Evolutionary conservation across 192 early-diverging fungal genomes (phyloP), one percentile per base, ranked within the genome.

Genomic region (Polychytrium aggregatum): DNA sequence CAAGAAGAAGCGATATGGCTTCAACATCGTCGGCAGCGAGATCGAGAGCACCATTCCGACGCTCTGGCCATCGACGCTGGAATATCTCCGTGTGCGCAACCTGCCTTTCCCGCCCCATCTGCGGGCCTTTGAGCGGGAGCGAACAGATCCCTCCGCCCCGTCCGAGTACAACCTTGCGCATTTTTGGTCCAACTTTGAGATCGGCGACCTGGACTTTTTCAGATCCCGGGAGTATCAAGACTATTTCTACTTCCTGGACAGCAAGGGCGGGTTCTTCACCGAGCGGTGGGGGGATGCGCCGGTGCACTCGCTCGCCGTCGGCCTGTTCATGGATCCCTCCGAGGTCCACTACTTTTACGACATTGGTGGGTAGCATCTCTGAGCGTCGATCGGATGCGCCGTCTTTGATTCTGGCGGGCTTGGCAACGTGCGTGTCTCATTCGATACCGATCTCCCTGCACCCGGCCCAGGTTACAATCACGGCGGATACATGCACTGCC

Each of bases 211-310:
- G 43, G 68, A 81, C 13, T 77, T 89, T 44, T 83, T 79, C 48
- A 63, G 82, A 41, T 78, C 72, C 50, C 53, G 72, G 22, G 71
- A 66, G 0, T 88, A 88, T 56, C 60, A 67, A 14, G 70, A 67
- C 30, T 83, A 71, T 28, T 90, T 89, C 43, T 56, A 75, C n/a
- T 72, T 78, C 36, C 61, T 92, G 27, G 90, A 92, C 50, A 54
- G 72, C 33, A 52, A 69, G 1, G 88, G 89, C 28, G 89, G 89
- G 6, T 90, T 89, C 72, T 92, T 86, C 51, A 90, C 90, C 50
- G 87, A n/a, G n/a, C n/a, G 84, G 2, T 85, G 83, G 83, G 81
- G 83, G 0, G 83, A 87, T 66, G 85, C 83, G 1, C 82, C 85
- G 4, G 73, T 84, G 0, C 85, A 85, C 50, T 76, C 78, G 5